Conservation (phyloP, 169 alveolate species). For the Babesia bigemina region DNA sequence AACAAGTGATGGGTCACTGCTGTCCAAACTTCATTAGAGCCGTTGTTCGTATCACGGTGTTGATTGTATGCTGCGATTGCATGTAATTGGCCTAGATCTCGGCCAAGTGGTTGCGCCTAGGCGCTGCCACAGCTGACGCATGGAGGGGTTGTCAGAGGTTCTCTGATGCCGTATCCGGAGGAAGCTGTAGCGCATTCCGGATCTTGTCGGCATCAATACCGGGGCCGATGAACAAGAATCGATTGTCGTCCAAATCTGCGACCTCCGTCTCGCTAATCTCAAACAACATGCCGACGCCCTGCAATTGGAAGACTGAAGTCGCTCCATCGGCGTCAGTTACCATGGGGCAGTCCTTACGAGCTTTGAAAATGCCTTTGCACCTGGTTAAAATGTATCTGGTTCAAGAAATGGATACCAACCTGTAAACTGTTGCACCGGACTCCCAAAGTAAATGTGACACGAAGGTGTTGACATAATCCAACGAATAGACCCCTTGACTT, state of each 20-base stretch:
- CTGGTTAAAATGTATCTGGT: slow-evolving; percentile 15
- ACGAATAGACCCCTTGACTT: slow-evolving; percentile 33
- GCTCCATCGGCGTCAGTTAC: slow-evolving; percentile 24
- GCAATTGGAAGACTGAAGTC: slow-evolving; percentile 54
- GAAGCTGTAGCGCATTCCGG: neutral
- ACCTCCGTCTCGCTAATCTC: slow-evolving; percentile 63
- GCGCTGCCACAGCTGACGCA: too few relatives aligned
- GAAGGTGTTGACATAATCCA: slow-evolving; percentile 38
- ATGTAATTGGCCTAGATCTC: too few relatives aligned
- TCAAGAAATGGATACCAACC: slow-evolving; percentile 16
- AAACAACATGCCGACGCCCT: slow-evolving; percentile 75
- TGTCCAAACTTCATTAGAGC: too few relatives aligned
- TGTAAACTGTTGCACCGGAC: slow-evolving; percentile 19
- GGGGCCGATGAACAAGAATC: slow-evolving; percentile 59
- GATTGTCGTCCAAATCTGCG: slow-evolving; percentile 43
- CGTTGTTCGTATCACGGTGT: too few relatives aligned
- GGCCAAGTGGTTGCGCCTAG: too few relatives aligned
- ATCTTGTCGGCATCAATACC: neutral
- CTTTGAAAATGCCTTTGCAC: slow-evolving; percentile 74
- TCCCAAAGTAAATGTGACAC: slow-evolving; percentile 64
- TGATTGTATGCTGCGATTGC: too few relatives aligned
- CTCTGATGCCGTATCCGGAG: neutral
- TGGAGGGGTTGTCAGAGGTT: too few relatives aligned
- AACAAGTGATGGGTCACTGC: too few relatives aligned
- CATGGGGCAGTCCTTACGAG: slow-evolving; percentile 31